Evolutionary conservation across 208 protist species (phyloP).

Genomic region (Leishmania major): DNA sequence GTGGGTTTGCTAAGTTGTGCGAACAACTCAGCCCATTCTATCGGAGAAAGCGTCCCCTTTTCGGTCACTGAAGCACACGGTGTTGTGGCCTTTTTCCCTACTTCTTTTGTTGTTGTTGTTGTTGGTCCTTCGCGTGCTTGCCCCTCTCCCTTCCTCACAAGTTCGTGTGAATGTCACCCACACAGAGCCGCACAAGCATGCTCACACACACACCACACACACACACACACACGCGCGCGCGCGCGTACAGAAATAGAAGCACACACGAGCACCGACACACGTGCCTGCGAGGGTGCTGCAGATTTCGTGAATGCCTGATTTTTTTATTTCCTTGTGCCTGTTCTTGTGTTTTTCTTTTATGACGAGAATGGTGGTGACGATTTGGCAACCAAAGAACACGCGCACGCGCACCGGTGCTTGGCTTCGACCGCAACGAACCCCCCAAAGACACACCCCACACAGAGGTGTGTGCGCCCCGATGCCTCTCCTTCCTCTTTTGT

Average conservation of each 20-base stretch:
- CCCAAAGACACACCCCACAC: background rate
- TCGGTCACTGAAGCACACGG: background rate
- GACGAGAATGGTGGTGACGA: too few relatives aligned
- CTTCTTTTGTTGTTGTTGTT: background rate
- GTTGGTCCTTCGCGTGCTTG: background rate
- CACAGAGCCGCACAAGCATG: background rate
- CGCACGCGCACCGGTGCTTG: background rate
- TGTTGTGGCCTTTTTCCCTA: background rate
- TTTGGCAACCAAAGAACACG: background rate
- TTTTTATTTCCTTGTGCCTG: too few relatives aligned
- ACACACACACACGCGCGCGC: too few relatives aligned
- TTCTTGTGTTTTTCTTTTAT: too few relatives aligned
- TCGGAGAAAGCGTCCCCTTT: background rate
- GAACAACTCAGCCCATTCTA: background rate
- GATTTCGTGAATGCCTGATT: background rate
- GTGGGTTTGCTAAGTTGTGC: background rate
- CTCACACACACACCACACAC: background rate
- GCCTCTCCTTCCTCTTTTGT: background rate
- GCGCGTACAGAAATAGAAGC: too few relatives aligned
- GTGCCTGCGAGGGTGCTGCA: background rate
- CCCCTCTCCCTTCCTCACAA: background rate
- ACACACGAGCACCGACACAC: background rate
- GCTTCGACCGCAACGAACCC: background rate
- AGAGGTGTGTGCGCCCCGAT: too few relatives aligned
- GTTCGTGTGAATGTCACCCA: background rate